Evolutionary conservation across 306 rosid species (phyloP).

Genomic region (Gastrolobium villosum): DNA sequence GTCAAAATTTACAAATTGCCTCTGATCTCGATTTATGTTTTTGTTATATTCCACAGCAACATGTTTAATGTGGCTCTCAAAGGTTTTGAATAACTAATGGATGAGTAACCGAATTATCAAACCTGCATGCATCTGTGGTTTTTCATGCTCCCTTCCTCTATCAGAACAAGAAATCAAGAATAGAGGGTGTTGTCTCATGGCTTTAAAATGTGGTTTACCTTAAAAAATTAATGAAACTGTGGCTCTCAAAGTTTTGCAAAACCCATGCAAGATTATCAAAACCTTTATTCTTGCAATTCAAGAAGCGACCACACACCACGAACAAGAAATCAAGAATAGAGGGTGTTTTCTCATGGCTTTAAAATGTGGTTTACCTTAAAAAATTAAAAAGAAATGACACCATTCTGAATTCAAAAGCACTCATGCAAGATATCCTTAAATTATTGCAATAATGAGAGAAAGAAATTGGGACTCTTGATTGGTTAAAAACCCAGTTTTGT

Average conservation of each 20-base stretch:
- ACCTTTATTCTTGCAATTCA: conserved; percentile 8
- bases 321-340: conserved; percentile 5
- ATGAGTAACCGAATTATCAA: neutral
- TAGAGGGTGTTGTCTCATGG: conserved; percentile 11
- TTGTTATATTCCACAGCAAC: neutral
- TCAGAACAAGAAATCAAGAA: conserved; percentile 7
- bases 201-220: conserved; percentile 19
- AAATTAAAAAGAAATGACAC: conserved; percentile 7
- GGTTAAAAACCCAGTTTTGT: neutral
- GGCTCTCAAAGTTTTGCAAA: neutral
- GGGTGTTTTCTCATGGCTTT: conserved; percentile 21
- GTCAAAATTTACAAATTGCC: neutral
- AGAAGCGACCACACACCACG: too few relatives aligned
- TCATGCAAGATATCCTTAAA: conserved; percentile 9
- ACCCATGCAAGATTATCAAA: neutral
- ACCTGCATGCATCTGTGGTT: neutral
- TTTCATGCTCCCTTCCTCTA: neutral
- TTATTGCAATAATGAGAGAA: conserved; percentile 2
- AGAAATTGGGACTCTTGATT: neutral
- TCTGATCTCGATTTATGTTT: neutral
- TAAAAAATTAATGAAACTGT: conserved; percentile 27
- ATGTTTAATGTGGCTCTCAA: conserved; percentile 19
- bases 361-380: conserved; percentile 10
- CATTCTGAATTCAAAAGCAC: neutral
- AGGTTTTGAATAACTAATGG: neutral